Evolutionary conservation across 768 basidiomycete species (phyloP).

Genomic region (Cystofilobasidium macerans): DNA sequence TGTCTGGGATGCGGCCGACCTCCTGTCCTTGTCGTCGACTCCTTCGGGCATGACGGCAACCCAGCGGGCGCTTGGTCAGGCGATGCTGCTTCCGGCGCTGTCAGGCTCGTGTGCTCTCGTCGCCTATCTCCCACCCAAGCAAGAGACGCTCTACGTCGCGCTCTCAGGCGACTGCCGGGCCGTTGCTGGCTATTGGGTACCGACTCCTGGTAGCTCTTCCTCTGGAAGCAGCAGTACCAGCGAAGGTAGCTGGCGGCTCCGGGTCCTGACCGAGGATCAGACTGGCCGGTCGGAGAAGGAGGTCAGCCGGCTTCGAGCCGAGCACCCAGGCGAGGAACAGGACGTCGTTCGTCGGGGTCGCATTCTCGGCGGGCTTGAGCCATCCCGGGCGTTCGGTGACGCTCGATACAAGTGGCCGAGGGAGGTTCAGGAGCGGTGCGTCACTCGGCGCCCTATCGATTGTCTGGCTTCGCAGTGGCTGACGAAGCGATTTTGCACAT

Average conservation of each 20-base stretch:
- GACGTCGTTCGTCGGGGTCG: slow-evolving; percentile 63
- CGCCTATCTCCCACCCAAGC: slow-evolving; percentile 73
- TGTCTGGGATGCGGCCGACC: slow-evolving; percentile 43
- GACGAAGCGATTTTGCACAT: background rate
- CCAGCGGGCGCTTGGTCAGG: slow-evolving; percentile 43
- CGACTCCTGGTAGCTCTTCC: slow-evolving; percentile 26
- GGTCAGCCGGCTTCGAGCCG: slow-evolving; percentile 62
- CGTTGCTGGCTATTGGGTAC: slow-evolving; percentile 85
- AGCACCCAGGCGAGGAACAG: slow-evolving; percentile 81
- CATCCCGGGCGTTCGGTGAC: slow-evolving; percentile 54
- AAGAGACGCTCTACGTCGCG: slow-evolving; percentile 75
- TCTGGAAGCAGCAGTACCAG: too few species aligned
- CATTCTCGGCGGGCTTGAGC: background rate
- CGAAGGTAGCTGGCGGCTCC: slow-evolving; percentile 75
- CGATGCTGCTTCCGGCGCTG: slow-evolving; percentile 70
- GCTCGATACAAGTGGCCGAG: slow-evolving; percentile 58
- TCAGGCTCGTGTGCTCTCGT: slow-evolving; percentile 86
- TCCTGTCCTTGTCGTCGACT: background rate
- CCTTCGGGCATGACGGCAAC: slow-evolving; percentile 32
- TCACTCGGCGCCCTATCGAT: slow-evolving; percentile 23
- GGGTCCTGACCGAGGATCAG: slow-evolving; percentile 92
- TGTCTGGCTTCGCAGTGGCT: background rate
- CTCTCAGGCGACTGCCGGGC: slow-evolving; percentile 89
- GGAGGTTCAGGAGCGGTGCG: slow-evolving; percentile 7
- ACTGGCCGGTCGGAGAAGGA: slow-evolving; percentile 85